These are phyloP conservation scores for Nannizziopsis barbatae DNA, from an alignment of 2,329 filamentous ascomycete genomes.

Conservation along the genomic window DNA sequence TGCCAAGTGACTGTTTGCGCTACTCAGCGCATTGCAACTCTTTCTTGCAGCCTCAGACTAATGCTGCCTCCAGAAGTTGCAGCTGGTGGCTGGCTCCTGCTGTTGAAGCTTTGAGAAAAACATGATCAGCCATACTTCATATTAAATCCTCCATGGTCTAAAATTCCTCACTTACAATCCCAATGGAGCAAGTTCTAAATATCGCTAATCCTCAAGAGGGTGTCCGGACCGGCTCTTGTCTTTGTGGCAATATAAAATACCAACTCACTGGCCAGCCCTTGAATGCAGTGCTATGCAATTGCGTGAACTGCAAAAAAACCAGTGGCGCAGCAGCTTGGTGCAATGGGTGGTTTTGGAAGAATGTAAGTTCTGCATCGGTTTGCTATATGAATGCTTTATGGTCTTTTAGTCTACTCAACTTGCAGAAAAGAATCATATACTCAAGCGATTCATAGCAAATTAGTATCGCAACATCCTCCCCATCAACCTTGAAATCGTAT, in stretches of 20 bases:
- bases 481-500: not conserved
- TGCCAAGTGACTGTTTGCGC: too few relatives aligned
- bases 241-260: constrained; percentile 4
- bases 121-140: too few relatives aligned
- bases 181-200: too few relatives aligned
- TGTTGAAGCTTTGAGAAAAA: too few relatives aligned
- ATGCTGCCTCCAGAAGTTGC: too few relatives aligned
- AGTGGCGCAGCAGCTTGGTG: not conserved
- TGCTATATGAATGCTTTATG: not conserved
- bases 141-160: too few relatives aligned
- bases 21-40: too few relatives aligned
- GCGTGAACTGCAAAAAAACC: constrained; percentile 3
- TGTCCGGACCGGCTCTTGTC: constrained; percentile 4
- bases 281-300: not conserved
- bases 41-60: too few relatives aligned
- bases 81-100: too few relatives aligned
- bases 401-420: not conserved
- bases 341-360: constrained; percentile 1
- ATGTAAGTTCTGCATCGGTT: not conserved
- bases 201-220: not conserved
- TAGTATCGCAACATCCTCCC: not conserved
- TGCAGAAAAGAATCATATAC: not conserved
- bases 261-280: not conserved
- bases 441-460: not conserved
- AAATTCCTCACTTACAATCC: too few relatives aligned